Conservation (phyloP, 169 alveolate species). For the Eimeria acervulina region DNA sequence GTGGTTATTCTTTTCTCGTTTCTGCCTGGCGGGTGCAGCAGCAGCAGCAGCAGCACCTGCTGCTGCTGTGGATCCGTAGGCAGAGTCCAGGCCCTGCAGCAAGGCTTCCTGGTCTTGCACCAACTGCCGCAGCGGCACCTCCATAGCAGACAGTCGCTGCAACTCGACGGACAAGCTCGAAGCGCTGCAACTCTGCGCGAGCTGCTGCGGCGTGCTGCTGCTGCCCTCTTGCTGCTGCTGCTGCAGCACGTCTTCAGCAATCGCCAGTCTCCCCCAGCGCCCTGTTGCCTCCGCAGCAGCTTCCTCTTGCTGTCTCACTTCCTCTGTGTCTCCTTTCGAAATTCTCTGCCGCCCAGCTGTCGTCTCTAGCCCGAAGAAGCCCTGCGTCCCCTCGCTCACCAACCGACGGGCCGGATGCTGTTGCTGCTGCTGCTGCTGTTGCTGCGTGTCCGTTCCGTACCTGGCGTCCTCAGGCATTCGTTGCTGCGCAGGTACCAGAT, state of each 20-base stretch:
- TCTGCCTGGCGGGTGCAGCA: neutral
- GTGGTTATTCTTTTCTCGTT: no score
- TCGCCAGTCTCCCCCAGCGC: neutral
- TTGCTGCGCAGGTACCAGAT: neutral
- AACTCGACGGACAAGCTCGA: slow-evolving; percentile 26
- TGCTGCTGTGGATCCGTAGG: neutral
- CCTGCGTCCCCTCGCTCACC: neutral
- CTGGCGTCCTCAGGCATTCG: neutral
- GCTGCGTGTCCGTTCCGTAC: neutral
- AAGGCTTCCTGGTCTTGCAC: slow-evolving; percentile 5
- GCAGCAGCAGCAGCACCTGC: neutral
- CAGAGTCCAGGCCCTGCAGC: slow-evolving; percentile 39
- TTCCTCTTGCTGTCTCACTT: neutral
- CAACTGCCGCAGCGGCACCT: slow-evolving; percentile 40
- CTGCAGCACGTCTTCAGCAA: neutral
- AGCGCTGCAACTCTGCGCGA: slow-evolving; percentile 23
- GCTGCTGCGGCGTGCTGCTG: slow-evolving; percentile 57
- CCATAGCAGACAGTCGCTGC: neutral
- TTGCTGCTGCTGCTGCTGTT: neutral
- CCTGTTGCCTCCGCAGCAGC: neutral
- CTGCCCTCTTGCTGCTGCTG: neutral
- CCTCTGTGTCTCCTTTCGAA: neutral
- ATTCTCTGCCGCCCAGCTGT: neutral
- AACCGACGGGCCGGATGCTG: neutral
- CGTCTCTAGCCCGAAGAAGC: neutral